Percentiles rank a stretch among this genome's conserved stretches.
Conservation (phyloP, 2,329 filamentous ascomycete species). For the Davidsoniella virescens region DNA sequence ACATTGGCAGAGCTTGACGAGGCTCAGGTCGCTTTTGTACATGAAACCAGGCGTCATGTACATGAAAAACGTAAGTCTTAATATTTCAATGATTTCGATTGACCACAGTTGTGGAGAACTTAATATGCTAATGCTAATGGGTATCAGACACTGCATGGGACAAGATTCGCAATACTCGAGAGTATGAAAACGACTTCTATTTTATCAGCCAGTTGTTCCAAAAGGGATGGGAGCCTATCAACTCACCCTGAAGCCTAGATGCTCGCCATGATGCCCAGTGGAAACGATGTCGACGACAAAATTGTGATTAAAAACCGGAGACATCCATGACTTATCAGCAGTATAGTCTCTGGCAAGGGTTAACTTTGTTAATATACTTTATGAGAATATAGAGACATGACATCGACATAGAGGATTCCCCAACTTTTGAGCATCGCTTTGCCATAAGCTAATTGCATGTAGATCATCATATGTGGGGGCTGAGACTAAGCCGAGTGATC, state of each 20-base stretch:
- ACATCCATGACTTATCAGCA: no score
- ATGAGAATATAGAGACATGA: no score
- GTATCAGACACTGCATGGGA: slow-evolving; percentile 25
- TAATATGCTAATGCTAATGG: background rate
- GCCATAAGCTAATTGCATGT: no score
- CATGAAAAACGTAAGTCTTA: slow-evolving; percentile 30
- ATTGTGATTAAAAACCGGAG: no score
- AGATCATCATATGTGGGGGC: no score
- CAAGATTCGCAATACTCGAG: slow-evolving; percentile 25
- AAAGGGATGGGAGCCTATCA: slow-evolving; percentile 30
- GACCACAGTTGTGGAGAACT: background rate
- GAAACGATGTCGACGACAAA: no score
- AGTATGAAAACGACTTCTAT: slow-evolving; percentile 40
- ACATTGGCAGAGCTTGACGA: slow-evolving; percentile 35
- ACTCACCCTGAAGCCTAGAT: background rate
- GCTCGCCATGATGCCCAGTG: no score
- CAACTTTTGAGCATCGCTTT: no score
- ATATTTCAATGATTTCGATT: background rate
- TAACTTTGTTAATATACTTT: no score
- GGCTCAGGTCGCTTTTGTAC: slow-evolving; percentile 31
- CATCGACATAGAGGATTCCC: no score
- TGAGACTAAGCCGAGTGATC: no score
- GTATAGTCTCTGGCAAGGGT: no score
- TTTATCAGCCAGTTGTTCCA: slow-evolving; percentile 45
- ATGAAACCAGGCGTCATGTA: slow-evolving; percentile 27